Percentiles rank a stretch among this genome's conserved stretches.
phyloP scores from a whole-genome alignment of 306 rosid genomes.

The Quillaja saponaria region DNA sequence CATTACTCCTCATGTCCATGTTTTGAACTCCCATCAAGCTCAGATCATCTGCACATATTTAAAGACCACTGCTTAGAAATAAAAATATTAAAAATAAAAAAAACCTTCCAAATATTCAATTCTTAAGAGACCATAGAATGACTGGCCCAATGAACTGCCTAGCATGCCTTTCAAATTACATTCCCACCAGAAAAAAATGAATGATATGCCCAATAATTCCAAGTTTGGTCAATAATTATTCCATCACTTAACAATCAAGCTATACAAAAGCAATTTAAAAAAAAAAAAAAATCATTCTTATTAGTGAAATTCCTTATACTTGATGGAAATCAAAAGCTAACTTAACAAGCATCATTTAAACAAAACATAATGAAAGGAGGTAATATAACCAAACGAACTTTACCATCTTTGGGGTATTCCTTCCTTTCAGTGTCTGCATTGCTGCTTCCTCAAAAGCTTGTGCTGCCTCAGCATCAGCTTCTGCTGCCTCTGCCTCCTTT shows the following conservation, averaged over 20 bases:
- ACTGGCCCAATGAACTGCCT: conserved; percentile 5
- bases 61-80: background rate
- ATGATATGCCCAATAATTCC: conserved; percentile 25
- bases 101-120: background rate
- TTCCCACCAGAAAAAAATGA: background rate
- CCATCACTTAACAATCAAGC: conserved; percentile 4
- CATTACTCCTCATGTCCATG: conserved; percentile 21
- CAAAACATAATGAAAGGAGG: background rate
- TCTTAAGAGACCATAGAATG: conserved; percentile 1
- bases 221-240: conserved; percentile 15
- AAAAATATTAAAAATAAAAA: too few species aligned
- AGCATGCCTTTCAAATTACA: conserved; percentile 13
- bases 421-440: conserved; percentile 59
- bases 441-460: conserved; percentile 84
- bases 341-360: conserved; percentile 7
- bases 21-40: conserved; percentile 42
- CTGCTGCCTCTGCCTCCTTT: conserved; percentile 88
- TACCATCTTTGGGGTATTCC: conserved; percentile 72
- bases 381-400: conserved; percentile 5
- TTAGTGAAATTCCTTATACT: background rate
- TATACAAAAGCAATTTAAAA: conserved; percentile 5
- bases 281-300: conserved; percentile 13
- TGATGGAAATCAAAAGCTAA: background rate
- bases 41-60: conserved; percentile 47
- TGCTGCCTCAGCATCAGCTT: conserved; percentile 88